These are phyloP conservation scores for Corynespora cassiicola DNA, from an alignment of 2,329 filamentous ascomycete species.

Conservation along the genomic window DNA sequence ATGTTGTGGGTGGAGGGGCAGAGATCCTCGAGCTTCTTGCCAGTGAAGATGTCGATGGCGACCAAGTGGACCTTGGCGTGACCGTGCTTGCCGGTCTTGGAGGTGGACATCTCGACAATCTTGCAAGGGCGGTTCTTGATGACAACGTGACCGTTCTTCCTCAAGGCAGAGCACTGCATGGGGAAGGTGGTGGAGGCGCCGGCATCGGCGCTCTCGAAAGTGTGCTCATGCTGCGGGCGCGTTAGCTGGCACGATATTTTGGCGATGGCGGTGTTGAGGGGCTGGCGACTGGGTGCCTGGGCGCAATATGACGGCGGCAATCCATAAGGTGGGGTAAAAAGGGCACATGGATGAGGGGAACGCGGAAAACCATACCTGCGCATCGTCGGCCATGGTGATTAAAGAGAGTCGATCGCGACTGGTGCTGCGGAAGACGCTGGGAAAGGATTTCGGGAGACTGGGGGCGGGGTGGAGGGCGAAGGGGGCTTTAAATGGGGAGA, in stretches of 20 bases:
- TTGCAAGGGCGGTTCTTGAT: constrained; percentile 99
- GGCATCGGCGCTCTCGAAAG: constrained; percentile 94
- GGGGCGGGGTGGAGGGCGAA: constrained; percentile 33
- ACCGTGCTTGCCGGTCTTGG: constrained; percentile 99
- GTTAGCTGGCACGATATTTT: constrained; percentile 26
- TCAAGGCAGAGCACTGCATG: constrained; percentile 99
- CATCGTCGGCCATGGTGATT: constrained; percentile 71
- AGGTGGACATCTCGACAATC: constrained; percentile 99
- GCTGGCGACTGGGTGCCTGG: constrained; percentile 21
- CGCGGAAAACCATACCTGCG: constrained; percentile 61
- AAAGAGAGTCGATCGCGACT: constrained; percentile 46
- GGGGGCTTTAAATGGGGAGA: constrained; percentile 29
- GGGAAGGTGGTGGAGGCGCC: constrained; percentile 94
- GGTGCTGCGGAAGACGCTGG: constrained; percentile 37
- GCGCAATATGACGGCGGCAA: constrained; percentile 38
- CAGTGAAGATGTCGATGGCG: constrained; percentile 98
- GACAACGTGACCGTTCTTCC: constrained; percentile 98
- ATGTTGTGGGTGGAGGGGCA: constrained; percentile 97
- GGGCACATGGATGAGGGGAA: constrained; percentile 27
- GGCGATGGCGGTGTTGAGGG: constrained; percentile 8
- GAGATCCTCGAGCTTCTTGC: constrained; percentile 99
- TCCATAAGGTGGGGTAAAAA: constrained; percentile 47
- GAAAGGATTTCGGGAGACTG: constrained; percentile 30
- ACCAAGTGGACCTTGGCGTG: constrained; percentile 99
- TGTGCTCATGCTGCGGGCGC: constrained; percentile 61